These are phyloP conservation scores for Hypoxylon lienhwacheense DNA, from an alignment of 495 filamentous ascomycete species.

Conservation along the genomic window DNA sequence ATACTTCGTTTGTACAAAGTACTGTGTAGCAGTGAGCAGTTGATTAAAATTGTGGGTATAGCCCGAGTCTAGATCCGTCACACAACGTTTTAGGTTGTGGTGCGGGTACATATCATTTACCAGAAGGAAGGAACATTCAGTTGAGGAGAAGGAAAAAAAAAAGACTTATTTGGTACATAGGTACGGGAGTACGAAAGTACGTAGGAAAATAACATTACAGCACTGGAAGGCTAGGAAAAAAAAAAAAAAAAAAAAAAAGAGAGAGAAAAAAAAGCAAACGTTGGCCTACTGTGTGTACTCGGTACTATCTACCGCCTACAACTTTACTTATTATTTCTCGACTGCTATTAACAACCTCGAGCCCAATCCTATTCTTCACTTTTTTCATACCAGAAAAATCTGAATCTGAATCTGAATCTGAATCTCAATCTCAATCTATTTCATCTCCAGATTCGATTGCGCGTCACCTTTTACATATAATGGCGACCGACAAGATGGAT, in stretches of 20 bases:
- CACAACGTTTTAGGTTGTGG: constrained; percentile 7
- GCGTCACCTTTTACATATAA: constrained; percentile 21
- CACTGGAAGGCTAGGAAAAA: no score
- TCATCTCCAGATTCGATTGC: not conserved
- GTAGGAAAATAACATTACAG: no score
- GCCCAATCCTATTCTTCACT: constrained; percentile 14
- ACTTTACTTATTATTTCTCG: no score
- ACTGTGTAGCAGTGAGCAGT: no score
- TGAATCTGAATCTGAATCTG: constrained; percentile 9
- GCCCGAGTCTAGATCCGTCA: constrained; percentile 21
- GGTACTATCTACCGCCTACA: no score
- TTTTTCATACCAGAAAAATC: constrained; percentile 6
- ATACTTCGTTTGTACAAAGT: no score
- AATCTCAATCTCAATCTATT: not conserved
- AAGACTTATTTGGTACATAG: no score
- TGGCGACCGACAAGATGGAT: constrained; percentile 49
- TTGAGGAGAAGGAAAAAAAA: constrained; percentile 24
- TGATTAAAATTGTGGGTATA: no score
- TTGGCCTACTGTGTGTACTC: no score
- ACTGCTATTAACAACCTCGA: not conserved
- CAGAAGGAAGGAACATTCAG: constrained; percentile 16
- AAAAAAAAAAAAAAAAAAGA: constrained; percentile 24
- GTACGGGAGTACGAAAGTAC: no score
- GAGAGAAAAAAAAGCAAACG: no score
- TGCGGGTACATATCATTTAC: constrained; percentile 13